Evolutionary conservation across 2,329 filamentous ascomycete genomes (phyloP).

Genomic region (Karstenula rhodostoma): DNA sequence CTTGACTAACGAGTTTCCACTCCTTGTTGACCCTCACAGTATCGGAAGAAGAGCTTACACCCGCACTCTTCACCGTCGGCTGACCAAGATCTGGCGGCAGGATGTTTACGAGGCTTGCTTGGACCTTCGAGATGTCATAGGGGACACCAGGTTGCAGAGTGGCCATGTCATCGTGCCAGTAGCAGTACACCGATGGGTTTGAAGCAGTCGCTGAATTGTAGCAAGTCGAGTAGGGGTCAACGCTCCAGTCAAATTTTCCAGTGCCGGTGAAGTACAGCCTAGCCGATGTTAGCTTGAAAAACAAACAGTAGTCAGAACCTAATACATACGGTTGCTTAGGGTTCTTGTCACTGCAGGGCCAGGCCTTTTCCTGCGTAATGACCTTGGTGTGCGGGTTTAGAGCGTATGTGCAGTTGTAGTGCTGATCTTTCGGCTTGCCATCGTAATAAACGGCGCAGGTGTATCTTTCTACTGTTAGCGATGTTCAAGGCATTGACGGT

Average conservation of each 20-base stretch:
- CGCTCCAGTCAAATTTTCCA: conserved; percentile 17
- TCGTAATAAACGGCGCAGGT: conserved; percentile 19
- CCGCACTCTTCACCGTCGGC: not conserved
- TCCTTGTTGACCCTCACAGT: conserved; percentile 15
- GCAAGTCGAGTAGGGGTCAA: conserved; percentile 15
- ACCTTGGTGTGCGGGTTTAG: conserved; percentile 18
- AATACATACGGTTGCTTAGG: conserved; percentile 10
- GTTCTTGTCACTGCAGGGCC: conserved; percentile 23
- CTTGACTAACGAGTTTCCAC: not conserved
- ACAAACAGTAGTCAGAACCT: too few relatives aligned
- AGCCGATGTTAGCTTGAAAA: not conserved
- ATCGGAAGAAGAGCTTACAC: not conserved
- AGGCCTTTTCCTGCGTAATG: conserved; percentile 15
- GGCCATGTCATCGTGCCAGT: conserved; percentile 14
- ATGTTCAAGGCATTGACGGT: not conserved
- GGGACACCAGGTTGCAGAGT: conserved; percentile 17
- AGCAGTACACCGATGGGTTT: conserved; percentile 7
- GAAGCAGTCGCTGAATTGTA: not conserved
- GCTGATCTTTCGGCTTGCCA: conserved; percentile 15
- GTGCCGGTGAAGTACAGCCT: conserved; percentile 21
- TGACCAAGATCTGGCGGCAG: conserved; percentile 18
- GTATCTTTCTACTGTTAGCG: conserved; percentile 9
- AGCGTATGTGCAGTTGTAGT: conserved; percentile 17
- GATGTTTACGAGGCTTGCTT: conserved; percentile 16
- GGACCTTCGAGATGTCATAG: conserved; percentile 20